Base-by-base conservation (phyloP, 768 basidiomycete genomes). In the Zangia roseola region DNA sequence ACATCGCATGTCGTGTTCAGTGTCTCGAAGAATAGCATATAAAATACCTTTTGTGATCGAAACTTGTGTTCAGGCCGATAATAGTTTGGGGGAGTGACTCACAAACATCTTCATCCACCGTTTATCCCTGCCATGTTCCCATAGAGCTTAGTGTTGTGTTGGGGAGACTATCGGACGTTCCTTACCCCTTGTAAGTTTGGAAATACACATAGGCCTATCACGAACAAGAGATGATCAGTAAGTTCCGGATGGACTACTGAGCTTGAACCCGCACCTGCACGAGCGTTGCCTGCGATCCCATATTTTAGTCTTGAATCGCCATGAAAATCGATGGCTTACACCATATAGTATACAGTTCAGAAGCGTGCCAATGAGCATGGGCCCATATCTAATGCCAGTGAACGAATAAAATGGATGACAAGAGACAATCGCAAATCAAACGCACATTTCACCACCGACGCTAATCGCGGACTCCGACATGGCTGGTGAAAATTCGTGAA, bases 1-100 rank as follows among this genome's bases (percentile, higher is more conserved):
- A 73, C 61, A 28, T 76, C 72, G 53, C 77, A 79, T 5, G 62
- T 56, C 5, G 74, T 69, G 52, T 79, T 79, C 26, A 74, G 50
- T 0, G 77, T 78, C 59, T 82, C 80, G 35, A 71, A 74, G 5
- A 76, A 16, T 39, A 80, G 69, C 3, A 81, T 62, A 23, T 73
- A 47, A 31, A 55, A 43, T 34, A 78, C 73, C 75, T 80, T 47
- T 21, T 19, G 8, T 8, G 16, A 38, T n/a, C 2, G 8, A 42
- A 16, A 21, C 3, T 43, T 2, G 5, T 20, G 28, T 13, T 7
- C 5, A 17, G 1, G 24, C 26, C 20, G 14, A 20, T 16, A 19
- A 24, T 31, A 35, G 12, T 21, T 33, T 2, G 14, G 10, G 34
- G 10, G 10, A 45, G 31, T 3, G 4, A 62, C 73, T 40, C 41